Percentiles rank a stretch among this genome's conserved stretches.
Conservation (phyloP, 768 basidiomycete genomes). For the Polyporus arcularius region DNA sequence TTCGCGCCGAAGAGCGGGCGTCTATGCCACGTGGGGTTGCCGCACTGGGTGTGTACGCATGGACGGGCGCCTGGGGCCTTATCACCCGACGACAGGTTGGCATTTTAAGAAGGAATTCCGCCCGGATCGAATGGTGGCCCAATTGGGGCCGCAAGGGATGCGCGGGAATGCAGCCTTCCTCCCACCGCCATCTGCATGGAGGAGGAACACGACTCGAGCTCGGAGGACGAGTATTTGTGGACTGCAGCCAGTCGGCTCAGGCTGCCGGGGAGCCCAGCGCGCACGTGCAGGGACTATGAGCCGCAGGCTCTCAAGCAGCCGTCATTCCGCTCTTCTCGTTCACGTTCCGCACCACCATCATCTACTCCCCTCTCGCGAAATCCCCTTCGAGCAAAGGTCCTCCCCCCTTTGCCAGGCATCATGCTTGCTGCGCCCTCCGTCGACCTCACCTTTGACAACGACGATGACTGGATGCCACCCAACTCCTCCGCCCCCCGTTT, state of each 20-base stretch:
- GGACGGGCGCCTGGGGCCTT: slow-evolving; percentile 10
- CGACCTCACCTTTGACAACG: slow-evolving; percentile 59
- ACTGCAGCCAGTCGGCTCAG: slow-evolving; percentile 19
- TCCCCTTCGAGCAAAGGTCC: slow-evolving; percentile 7
- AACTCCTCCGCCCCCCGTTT: slow-evolving; percentile 44
- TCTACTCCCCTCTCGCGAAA: slow-evolving; percentile 15
- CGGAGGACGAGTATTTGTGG: slow-evolving; percentile 31
- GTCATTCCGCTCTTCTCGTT: slow-evolving; percentile 25
- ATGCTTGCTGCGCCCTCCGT: slow-evolving; percentile 47
- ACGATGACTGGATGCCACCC: slow-evolving; percentile 65
- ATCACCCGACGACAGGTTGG: slow-evolving; percentile 13
- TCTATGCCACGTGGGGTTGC: slow-evolving; percentile 8
- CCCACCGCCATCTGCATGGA: slow-evolving; percentile 18
- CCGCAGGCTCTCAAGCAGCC: slow-evolving; percentile 19
- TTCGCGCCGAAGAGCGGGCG: slow-evolving; percentile 5
- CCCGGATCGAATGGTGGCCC: slow-evolving; percentile 5
- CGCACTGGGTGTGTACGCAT: neutral
- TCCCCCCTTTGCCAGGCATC: slow-evolving; percentile 21
- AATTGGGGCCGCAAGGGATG: slow-evolving; percentile 12
- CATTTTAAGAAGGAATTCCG: slow-evolving; percentile 10
- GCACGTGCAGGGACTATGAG: slow-evolving; percentile 18
- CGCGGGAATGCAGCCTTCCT: slow-evolving; percentile 9
- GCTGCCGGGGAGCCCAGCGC: slow-evolving; percentile 19
- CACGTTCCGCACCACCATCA: slow-evolving; percentile 33
- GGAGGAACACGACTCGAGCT: slow-evolving; percentile 20